Percentiles rank a stretch among this genome's conserved stretches.
Evolutionary conservation across 2,329 filamentous ascomycete genomes (phyloP).

Genomic region (Colletotrichum eremochloae): DNA sequence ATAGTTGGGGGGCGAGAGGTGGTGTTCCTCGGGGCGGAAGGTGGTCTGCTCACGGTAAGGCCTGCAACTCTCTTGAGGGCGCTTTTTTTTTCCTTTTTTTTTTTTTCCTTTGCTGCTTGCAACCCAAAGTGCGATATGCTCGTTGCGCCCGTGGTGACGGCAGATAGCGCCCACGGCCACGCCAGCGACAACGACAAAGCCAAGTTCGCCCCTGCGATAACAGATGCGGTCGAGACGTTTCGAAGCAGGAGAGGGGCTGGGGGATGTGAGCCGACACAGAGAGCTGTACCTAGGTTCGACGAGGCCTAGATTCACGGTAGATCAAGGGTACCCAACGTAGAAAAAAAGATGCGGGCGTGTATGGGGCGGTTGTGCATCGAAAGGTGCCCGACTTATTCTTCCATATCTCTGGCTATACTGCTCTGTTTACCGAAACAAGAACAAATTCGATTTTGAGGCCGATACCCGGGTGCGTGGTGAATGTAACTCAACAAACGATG

Average conservation of each 20-base stretch:
- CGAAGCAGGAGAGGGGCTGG: constrained; percentile 3
- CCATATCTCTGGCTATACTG: constrained; percentile 1
- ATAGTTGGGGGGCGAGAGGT: background rate
- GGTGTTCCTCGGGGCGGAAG: constrained; percentile 4
- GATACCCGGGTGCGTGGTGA: constrained; percentile 11
- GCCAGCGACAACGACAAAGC: background rate
- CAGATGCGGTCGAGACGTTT: constrained; percentile 9
- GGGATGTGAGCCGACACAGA: constrained; percentile 7
- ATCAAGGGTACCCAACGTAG: constrained; percentile 1
- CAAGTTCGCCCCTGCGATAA: background rate
- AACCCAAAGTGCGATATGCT: constrained; percentile 23
- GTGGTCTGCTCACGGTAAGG: constrained; percentile 28
- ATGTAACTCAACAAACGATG: constrained; percentile 5
- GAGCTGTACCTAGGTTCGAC: constrained; percentile 23
- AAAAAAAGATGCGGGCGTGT: background rate
- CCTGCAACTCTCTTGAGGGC: constrained; percentile 13
- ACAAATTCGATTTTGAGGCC: background rate
- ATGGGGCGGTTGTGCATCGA: constrained; percentile 31
- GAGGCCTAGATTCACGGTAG: constrained; percentile 19
- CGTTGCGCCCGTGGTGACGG: background rate
- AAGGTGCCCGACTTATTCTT: constrained; percentile 17
- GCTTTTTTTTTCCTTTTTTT: background rate
- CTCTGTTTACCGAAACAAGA: constrained; percentile 6
- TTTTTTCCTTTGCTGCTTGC: constrained; percentile 4
- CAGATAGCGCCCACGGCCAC: background rate